Percentiles rank a stretch among this genome's conserved stretches.
Conservation (phyloP, 2,329 filamentous ascomycete species). For the Fusarium cicatricum region DNA sequence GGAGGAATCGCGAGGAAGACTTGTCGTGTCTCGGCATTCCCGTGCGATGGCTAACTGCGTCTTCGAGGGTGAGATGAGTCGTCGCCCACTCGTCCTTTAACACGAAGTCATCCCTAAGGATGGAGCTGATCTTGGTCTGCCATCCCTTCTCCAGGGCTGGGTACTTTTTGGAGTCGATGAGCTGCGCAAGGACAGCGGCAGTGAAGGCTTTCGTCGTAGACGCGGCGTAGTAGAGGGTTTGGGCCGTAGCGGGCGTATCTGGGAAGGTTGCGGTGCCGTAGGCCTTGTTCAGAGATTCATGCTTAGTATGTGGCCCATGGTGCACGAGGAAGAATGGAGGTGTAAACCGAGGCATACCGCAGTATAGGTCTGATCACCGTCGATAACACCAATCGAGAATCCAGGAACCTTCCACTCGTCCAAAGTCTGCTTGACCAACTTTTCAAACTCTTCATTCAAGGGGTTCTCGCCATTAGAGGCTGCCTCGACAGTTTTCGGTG, state of each 20-base stretch:
- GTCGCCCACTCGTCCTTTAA: slow-evolving; percentile 57
- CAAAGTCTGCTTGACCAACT: slow-evolving; percentile 19
- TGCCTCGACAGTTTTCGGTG: background rate
- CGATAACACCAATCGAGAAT: slow-evolving; percentile 41
- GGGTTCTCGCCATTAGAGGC: background rate
- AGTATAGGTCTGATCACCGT: slow-evolving; percentile 37
- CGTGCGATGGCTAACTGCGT: slow-evolving; percentile 61
- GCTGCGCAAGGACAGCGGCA: slow-evolving; percentile 57
- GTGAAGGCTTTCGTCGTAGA: slow-evolving; percentile 66
- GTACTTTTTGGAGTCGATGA: slow-evolving; percentile 55
- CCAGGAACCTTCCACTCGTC: slow-evolving; percentile 42
- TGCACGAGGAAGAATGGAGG: background rate
- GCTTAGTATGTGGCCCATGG: background rate
- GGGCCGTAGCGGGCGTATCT: slow-evolving; percentile 52
- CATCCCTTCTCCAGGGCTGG: slow-evolving; percentile 50
- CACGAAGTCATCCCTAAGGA: slow-evolving; percentile 63
- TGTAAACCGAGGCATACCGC: slow-evolving; percentile 25
- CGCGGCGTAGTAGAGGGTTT: slow-evolving; percentile 63
- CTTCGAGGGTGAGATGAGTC: slow-evolving; percentile 60
- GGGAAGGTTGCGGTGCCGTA: slow-evolving; percentile 43
- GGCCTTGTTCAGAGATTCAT: slow-evolving; percentile 26
- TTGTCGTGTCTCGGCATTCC: slow-evolving; percentile 57
- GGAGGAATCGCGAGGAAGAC: slow-evolving; percentile 14
- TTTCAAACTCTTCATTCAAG: slow-evolving; percentile 8
- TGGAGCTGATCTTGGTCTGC: slow-evolving; percentile 54